These are phyloP conservation scores for Naegleria fowleri DNA, from an alignment of 208 protist genomes.

Conservation along the genomic window DNA sequence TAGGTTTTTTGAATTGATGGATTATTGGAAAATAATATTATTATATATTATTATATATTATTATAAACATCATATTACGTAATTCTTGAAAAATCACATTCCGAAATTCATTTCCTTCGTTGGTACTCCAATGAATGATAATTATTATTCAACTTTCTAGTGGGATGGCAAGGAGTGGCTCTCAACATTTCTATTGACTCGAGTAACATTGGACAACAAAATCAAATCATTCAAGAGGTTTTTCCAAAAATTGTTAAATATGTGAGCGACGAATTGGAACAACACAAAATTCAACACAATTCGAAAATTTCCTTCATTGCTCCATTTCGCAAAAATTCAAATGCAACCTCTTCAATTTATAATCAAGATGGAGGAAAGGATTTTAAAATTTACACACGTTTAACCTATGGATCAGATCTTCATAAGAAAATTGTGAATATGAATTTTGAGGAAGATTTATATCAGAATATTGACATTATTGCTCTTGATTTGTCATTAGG, in stretches of 20 bases:
- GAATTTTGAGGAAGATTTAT: neutral
- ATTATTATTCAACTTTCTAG: neutral
- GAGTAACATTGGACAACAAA: neutral
- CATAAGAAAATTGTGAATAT: neutral
- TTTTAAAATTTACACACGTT: neutral
- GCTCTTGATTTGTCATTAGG: neutral
- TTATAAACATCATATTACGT: too few species aligned
- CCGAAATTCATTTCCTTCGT: neutral
- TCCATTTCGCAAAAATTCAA: neutral
- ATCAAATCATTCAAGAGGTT: neutral
- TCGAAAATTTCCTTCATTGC: neutral
- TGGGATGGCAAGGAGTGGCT: neutral
- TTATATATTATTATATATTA: neutral
- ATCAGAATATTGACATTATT: neutral
- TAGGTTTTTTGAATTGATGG: neutral
- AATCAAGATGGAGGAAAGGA: constrained; percentile 1
- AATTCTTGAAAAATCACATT: neutral
- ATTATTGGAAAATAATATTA: neutral
- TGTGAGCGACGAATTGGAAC: neutral
- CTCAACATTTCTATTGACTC: neutral
- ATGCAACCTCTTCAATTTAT: neutral
- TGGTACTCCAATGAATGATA: too few species aligned
- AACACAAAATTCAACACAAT: neutral
- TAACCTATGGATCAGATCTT: neutral
- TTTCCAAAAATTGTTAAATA: neutral